Evolutionary conservation across 192 early-diverging fungal species (phyloP).

Genomic region (Diversispora epigaea): DNA sequence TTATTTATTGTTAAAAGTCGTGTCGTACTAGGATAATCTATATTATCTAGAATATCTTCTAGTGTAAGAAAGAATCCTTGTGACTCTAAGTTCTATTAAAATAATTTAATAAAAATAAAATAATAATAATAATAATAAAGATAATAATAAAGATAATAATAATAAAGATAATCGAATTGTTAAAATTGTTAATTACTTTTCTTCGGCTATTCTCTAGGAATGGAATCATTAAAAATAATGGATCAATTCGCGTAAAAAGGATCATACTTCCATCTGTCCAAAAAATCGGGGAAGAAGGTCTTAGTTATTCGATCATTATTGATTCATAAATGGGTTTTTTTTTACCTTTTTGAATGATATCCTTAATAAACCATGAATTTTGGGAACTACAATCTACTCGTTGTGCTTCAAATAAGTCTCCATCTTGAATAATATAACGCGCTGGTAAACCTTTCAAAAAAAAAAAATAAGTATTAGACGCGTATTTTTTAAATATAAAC

Average conservation of each 20-base stretch:
- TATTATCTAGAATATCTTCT: conserved; percentile 40
- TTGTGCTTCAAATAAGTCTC: conserved; percentile 42
- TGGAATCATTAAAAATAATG: conserved; percentile 46
- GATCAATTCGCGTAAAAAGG: conserved; percentile 46
- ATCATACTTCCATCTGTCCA: conserved; percentile 45
- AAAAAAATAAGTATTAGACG: neutral
- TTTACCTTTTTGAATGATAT: conserved; percentile 47
- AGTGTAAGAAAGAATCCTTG: conserved; percentile 40
- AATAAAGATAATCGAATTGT: neutral
- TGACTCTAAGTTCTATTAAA: conserved; percentile 28
- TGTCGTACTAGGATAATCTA: conserved; percentile 41
- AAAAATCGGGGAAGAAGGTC: neutral
- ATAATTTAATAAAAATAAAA: neutral
- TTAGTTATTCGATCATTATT: neutral
- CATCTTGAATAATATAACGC: conserved; percentile 47
- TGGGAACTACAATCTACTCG: conserved; percentile 37
- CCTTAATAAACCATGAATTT: conserved; percentile 48
- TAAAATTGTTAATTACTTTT: conserved; percentile 33
- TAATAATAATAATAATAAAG: neutral
- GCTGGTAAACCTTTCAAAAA: conserved; percentile 38
- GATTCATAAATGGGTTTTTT: neutral
- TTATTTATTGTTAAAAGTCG: conserved; percentile 34
- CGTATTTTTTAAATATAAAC: neutral
- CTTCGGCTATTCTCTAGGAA: conserved; percentile 43
- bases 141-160: neutral